phyloP scores from a whole-genome alignment of 192 early-diverging fungal genomes.

The Entomortierella chlamydospora region DNA sequence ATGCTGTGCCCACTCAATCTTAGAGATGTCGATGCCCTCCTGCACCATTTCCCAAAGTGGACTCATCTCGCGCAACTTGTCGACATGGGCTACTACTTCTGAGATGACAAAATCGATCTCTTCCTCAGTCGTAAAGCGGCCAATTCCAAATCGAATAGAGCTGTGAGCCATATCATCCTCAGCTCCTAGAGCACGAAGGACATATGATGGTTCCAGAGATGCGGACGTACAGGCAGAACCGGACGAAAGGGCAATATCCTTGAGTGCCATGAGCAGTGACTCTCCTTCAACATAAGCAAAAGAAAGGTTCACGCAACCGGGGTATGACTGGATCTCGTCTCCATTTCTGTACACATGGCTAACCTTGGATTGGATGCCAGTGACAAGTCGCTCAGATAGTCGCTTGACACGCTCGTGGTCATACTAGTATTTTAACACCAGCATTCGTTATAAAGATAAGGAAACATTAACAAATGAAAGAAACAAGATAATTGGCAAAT shows the following conservation, averaged over 20 bases:
- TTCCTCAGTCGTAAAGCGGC: conserved; percentile 94
- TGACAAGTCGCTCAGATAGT: conserved; percentile 83
- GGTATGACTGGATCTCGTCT: conserved; percentile 80
- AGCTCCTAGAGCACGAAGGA: conserved; percentile 95
- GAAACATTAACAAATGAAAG: not conserved
- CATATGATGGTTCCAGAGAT: conserved; percentile 95
- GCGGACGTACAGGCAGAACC: conserved; percentile 97
- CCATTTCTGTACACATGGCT: conserved; percentile 92
- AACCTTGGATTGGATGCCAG: conserved; percentile 83
- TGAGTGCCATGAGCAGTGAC: conserved; percentile 96
- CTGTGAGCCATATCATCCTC: conserved; percentile 97
- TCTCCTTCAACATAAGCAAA: conserved; percentile 98
- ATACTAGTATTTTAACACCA: conserved; percentile 62
- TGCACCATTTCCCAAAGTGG: conserved; percentile 98
- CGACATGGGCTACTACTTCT: conserved; percentile 84
- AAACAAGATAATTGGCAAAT: not conserved
- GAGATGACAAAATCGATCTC: conserved; percentile 93
- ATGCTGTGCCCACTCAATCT: conserved; percentile 55
- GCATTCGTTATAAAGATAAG: too few relatives aligned
- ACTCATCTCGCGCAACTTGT: conserved; percentile 92
- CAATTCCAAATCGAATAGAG: conserved; percentile 95
- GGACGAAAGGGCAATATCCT: conserved; percentile 95
- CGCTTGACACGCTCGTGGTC: conserved; percentile 78
- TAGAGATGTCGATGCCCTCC: conserved; percentile 53
- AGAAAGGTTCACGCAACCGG: conserved; percentile 95